phyloP scores from a whole-genome alignment of 1,284 basidiomycete genomes.

The Apiotrichum domesticum region DNA sequence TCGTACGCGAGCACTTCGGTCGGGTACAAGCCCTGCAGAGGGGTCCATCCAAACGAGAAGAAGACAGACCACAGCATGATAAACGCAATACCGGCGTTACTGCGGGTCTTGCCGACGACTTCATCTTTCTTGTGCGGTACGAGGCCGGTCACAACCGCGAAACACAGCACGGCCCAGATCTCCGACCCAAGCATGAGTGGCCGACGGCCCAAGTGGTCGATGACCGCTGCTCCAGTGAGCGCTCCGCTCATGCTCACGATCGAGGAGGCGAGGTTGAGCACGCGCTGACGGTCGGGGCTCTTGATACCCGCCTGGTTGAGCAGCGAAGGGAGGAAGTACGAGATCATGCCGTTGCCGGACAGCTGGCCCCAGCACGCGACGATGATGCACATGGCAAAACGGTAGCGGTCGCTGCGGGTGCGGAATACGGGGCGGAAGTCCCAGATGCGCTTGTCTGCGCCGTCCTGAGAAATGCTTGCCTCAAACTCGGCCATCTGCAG shows the following conservation, averaged over 20 bases:
- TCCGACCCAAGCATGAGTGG: conserved; percentile 26
- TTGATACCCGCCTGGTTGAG: conserved; percentile 27
- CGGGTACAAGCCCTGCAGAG: conserved; percentile 56
- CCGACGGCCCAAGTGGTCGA: conserved; percentile 28
- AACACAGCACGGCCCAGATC: conserved; percentile 20
- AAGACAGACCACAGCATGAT: conserved; percentile 21
- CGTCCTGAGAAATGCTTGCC: conserved; percentile 47
- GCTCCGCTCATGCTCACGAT: conserved; percentile 27
- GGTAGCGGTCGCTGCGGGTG: conserved; percentile 50
- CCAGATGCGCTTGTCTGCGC: conserved; percentile 49
- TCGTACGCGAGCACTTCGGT: conserved; percentile 55
- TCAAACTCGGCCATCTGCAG: conserved; percentile 55
- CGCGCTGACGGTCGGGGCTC: conserved; percentile 21
- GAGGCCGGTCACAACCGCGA: conserved; percentile 31
- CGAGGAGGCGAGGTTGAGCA: conserved; percentile 32
- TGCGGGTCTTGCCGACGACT: conserved; percentile 16
- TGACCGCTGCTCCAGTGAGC: conserved; percentile 22
- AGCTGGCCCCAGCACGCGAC: conserved; percentile 30
- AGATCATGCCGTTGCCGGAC: conserved; percentile 37
- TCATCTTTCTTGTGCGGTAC: conserved; percentile 47
- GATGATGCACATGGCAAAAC: conserved; percentile 53
- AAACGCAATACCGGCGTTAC: conserved; percentile 31
- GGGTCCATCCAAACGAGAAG: conserved; percentile 54
- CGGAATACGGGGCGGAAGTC: conserved; percentile 55
- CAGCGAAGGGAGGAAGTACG: conserved; percentile 41